Conservation (phyloP, 768 basidiomycete species). For the Trametes gibbosa region DNA sequence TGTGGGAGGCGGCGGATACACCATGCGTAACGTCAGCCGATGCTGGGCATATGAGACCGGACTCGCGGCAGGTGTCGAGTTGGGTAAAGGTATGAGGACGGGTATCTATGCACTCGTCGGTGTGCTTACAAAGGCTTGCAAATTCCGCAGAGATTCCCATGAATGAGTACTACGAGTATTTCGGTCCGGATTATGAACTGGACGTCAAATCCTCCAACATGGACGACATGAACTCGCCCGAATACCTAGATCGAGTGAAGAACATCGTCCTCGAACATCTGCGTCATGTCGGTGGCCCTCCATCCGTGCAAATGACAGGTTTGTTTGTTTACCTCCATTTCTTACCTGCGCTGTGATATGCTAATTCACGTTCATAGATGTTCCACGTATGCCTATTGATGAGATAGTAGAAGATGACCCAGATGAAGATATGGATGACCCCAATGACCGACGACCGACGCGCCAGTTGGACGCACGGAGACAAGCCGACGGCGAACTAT, state of each 20-base stretch:
- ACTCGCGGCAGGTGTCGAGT: conserved; percentile 93
- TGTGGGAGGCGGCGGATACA: conserved; percentile 97
- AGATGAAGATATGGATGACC: conserved; percentile 80
- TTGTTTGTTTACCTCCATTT: conserved; percentile 20
- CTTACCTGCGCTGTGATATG: neutral
- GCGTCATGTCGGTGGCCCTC: conserved; percentile 81
- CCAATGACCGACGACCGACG: conserved; percentile 73
- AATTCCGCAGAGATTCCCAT: conserved; percentile 91
- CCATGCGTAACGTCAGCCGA: conserved; percentile 95
- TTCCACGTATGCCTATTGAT: conserved; percentile 83
- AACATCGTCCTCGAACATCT: conserved; percentile 90
- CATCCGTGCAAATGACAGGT: conserved; percentile 92
- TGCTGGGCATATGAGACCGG: conserved; percentile 99
- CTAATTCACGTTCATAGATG: conserved; percentile 46
- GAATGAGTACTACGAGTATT: conserved; percentile 99
- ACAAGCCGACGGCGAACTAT: conserved; percentile 85
- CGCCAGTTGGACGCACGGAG: conserved; percentile 76
- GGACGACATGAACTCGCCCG: conserved; percentile 90
- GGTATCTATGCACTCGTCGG: neutral
- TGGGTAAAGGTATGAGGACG: conserved; percentile 63
- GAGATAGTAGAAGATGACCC: conserved; percentile 78
- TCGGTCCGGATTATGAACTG: conserved; percentile 94
- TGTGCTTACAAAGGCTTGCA: neutral
- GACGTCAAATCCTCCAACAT: conserved; percentile 94
- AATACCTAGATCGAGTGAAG: conserved; percentile 92